These are phyloP conservation scores for Ustilago xerochloae DNA, from an alignment of 1,284 basidiomycete species.

Conservation along the genomic window DNA sequence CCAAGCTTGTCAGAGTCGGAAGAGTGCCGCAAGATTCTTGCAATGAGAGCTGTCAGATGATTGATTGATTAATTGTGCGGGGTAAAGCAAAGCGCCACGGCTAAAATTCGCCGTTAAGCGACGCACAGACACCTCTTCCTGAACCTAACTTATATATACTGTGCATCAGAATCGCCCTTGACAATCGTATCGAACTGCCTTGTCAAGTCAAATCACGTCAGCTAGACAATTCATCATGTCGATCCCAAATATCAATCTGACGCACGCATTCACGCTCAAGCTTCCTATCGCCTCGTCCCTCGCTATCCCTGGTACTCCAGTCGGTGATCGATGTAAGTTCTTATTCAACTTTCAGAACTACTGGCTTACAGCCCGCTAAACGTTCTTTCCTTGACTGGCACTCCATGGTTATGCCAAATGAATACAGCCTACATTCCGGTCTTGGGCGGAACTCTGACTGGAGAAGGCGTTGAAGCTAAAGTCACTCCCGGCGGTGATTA, in stretches of 20 bases:
- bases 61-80: background rate
- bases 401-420: no score
- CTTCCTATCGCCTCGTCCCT: slow-evolving; percentile 11
- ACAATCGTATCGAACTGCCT: no score
- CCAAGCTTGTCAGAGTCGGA: background rate
- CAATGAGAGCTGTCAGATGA: background rate
- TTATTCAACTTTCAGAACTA: no score
- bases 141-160: background rate
- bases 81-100: no score
- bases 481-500: slow-evolving; percentile 39
- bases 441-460: slow-evolving; percentile 22
- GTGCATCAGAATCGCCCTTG: no score
- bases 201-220: no score
- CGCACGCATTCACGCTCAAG: slow-evolving; percentile 38
- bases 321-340: slow-evolving; percentile 37
- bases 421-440: slow-evolving; percentile 33
- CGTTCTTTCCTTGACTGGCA: no score
- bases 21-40: background rate
- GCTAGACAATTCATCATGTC: slow-evolving; percentile 23
- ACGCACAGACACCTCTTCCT: slow-evolving; percentile 1
- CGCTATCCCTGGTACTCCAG: slow-evolving; percentile 18
- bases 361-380: background rate
- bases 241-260: slow-evolving; percentile 33
- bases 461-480: slow-evolving; percentile 30
- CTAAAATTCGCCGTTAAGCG: no score